These are phyloP conservation scores for Luffa aegyptiaca DNA, from an alignment of 306 rosid genomes.

Conservation along the genomic window DNA sequence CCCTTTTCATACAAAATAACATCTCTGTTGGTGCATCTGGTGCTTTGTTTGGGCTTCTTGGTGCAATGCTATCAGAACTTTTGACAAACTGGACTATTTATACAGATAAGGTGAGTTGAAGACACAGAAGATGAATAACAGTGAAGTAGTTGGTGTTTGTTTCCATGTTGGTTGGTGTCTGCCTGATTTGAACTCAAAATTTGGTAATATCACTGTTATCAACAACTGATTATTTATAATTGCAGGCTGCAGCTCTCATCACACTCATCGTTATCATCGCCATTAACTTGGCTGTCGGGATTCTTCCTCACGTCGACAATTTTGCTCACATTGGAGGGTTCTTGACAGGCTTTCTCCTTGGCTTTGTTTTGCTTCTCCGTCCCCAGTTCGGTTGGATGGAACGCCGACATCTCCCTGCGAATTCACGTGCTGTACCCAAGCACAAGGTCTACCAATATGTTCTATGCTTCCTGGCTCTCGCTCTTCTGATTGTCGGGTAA, in stretches of 20 bases:
- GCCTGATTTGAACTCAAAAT: not conserved
- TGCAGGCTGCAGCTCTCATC: slow-evolving; percentile 15
- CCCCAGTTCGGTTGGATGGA: slow-evolving; percentile 15
- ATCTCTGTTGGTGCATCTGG: slow-evolving; percentile 17
- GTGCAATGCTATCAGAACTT: slow-evolving; percentile 15
- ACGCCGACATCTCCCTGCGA: not conserved
- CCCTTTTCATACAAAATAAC: slow-evolving; percentile 9
- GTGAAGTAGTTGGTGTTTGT: not conserved
- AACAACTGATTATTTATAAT: not conserved
- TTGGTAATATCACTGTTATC: not conserved
- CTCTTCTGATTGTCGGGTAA: slow-evolving; percentile 6
- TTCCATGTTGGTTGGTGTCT: not conserved
- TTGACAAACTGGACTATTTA: slow-evolving; percentile 13
- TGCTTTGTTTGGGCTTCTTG: slow-evolving; percentile 14
- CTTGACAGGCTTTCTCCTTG: slow-evolving; percentile 9
- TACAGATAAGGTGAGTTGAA: slow-evolving; percentile 1
- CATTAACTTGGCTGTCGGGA: slow-evolving; percentile 11
- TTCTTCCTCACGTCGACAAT: slow-evolving; percentile 12
- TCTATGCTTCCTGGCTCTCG: not conserved
- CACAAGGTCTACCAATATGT: slow-evolving; percentile 9
- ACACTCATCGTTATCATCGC: slow-evolving; percentile 8
- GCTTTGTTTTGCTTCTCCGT: slow-evolving; percentile 13
- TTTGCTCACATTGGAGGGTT: slow-evolving; percentile 7
- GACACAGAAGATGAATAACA: not conserved
- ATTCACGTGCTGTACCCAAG: not conserved